phyloP scores from a whole-genome alignment of 176 grass and related monocot genomes.

The Phyllostachys edulis region DNA sequence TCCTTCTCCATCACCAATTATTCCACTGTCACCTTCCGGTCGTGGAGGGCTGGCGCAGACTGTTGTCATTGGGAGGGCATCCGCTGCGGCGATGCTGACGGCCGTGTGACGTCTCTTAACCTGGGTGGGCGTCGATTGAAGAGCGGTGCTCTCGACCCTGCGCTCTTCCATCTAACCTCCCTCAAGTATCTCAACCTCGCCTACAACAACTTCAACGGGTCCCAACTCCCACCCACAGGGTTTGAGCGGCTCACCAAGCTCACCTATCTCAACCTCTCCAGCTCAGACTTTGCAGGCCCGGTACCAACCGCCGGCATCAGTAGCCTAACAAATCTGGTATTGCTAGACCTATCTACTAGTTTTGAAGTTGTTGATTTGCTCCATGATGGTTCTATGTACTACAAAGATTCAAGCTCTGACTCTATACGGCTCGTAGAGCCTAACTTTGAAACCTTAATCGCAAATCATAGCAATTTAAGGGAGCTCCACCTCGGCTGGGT shows the following conservation, averaged over 20 bases:
- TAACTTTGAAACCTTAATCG: background rate
- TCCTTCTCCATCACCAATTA: background rate
- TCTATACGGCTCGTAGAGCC: background rate
- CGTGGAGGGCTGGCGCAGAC: background rate
- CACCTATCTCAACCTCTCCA: slow-evolving; percentile 59
- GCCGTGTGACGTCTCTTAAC: slow-evolving; percentile 46
- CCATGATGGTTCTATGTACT: fast-evolving
- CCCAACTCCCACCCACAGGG: slow-evolving; percentile 4
- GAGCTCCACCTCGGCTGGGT: background rate
- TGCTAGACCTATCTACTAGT: slow-evolving; percentile 37
- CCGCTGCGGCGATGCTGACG: background rate
- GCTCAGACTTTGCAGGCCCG: slow-evolving; percentile 26
- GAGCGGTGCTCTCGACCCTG: background rate
- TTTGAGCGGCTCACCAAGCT: slow-evolving; percentile 48
- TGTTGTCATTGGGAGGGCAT: slow-evolving; percentile 19
- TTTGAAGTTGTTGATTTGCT: no score
- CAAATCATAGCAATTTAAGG: background rate
- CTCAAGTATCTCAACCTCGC: slow-evolving; percentile 40
- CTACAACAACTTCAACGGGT: slow-evolving; percentile 21
- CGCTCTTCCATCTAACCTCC: slow-evolving; percentile 47
- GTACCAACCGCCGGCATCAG: slow-evolving; percentile 30
- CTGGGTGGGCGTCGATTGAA: slow-evolving; percentile 7
- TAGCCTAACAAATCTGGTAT: slow-evolving; percentile 32
- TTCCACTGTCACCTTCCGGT: background rate
- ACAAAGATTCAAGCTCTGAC: background rate